phyloP scores from a whole-genome alignment of 306 rosid genomes.

The Trifolium fragiferum region DNA sequence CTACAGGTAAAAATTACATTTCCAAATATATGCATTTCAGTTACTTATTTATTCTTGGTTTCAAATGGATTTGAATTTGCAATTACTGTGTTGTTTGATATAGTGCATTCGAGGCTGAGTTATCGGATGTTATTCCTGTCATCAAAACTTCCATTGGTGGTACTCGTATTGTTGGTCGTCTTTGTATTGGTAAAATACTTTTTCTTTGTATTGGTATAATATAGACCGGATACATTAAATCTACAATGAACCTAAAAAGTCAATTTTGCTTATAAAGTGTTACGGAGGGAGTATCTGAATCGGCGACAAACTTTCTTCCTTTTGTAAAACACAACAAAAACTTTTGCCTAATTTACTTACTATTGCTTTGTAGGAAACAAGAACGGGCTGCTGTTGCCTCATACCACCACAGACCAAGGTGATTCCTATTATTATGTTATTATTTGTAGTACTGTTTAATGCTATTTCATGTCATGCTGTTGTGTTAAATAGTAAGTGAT shows the following conservation, averaged over 20 bases:
- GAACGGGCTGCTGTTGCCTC: constrained; percentile 90
- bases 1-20: constrained; percentile 60
- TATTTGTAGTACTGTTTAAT: constrained; percentile 2
- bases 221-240: no score
- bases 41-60: constrained; percentile 18
- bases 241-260: no score
- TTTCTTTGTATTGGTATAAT: no score
- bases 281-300: background rate
- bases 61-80: constrained; percentile 18
- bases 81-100: background rate
- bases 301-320: background rate
- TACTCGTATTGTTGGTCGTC: constrained; percentile 81
- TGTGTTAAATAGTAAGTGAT: background rate
- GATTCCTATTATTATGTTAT: background rate
- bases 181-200: constrained; percentile 62
- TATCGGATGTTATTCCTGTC: constrained; percentile 76
- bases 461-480: background rate
- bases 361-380: constrained; percentile 65
- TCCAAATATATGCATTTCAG: background rate
- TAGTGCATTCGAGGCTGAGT: constrained; percentile 75
- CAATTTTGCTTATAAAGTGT: no score
- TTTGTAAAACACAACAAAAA: background rate
- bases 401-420: constrained; percentile 92
- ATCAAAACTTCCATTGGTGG: constrained; percentile 78
- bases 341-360: background rate